Evolutionary conservation across 139 green algal species (phyloP), one percentile per base, ranked within the genome.

Genomic region (Micractinium sp.): DNA sequence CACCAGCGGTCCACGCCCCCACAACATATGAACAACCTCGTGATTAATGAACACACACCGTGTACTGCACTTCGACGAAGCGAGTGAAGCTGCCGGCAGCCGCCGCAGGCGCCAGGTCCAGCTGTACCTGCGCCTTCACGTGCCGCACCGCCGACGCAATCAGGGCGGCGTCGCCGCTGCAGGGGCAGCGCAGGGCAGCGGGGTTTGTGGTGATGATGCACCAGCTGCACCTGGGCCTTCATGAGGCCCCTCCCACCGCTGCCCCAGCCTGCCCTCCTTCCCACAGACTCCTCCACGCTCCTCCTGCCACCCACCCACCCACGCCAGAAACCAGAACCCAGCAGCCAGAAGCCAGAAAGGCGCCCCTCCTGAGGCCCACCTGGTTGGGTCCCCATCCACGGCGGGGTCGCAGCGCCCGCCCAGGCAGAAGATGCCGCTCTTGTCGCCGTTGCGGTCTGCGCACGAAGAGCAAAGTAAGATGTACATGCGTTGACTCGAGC

Each of bases 1-100:
- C n/a, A 36, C 14, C 33, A 41, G 74, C 23, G 74, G 35, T 81
- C 14, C 18, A 7, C n/a, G 74, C 35, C 33, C n/a, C 33, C 20
- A 25, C 9, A 14, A 81, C 63, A 73, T 12, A 73, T 25, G 3
- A 81, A 47, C 74, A 81, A 35, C 41, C 18, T 53, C 23, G 74
- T n/a, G n/a, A n/a, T 16, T 22, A 7, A 82, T 63, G 19, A 1
- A 33, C 38, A 41, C 85, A 63, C 73, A 89, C 86, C 60, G 87
- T 78, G 87, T 96, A 97, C 90, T 95, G 92, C 41, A 97, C 78
- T 41, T 97, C 94, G n/a, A 91, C 39, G 56, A 97, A 92, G 81
- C 92, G 93, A 38, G 93, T 85, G 94, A 95, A 97, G n/a, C 53
- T 41, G 41, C 27, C 84, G 92, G 90, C 94, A n/a, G 75, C 53